A percentile compares a stretch with the other conserved stretches of the same genome.
Conservation (phyloP, 148 eudicot species). For the Rhododendron kiyosumense region DNA sequence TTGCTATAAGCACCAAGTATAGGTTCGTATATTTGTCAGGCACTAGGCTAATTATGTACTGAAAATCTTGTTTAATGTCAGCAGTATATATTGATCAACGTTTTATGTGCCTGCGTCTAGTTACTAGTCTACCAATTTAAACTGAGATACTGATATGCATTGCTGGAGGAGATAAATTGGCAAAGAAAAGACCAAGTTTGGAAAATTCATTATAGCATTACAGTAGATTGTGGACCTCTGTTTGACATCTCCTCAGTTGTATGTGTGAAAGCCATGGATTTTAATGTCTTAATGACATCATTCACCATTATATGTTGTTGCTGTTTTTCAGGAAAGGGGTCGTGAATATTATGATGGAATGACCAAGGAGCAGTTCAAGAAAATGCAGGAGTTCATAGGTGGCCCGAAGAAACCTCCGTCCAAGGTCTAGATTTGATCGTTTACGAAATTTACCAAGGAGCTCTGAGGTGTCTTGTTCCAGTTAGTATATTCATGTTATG, state of each 20-base stretch:
- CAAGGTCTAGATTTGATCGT: constrained; percentile 32
- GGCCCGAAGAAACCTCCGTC: constrained; percentile 58
- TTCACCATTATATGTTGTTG: neutral
- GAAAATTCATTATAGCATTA: neutral
- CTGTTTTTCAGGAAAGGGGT: constrained; percentile 61
- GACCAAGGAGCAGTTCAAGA: constrained; percentile 88
- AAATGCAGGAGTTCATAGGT: constrained; percentile 92
- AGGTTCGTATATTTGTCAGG: no score
- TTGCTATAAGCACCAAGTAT: no score
- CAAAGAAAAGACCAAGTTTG: neutral
- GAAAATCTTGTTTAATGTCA: no score
- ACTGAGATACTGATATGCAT: no score
- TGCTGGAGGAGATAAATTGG: neutral
- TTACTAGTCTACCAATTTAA: no score
- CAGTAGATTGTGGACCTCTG: neutral
- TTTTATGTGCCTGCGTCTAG: no score
- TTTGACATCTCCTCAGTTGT: neutral
- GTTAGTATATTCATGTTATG: no score
- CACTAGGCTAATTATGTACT: no score
- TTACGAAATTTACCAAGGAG: neutral
- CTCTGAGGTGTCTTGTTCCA: no score
- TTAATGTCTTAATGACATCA: no score
- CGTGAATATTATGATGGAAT: constrained; percentile 75
- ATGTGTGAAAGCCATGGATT: neutral
- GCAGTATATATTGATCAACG: no score